These are phyloP conservation scores for Phytophthora chlamydospora DNA, from an alignment of 352 stramenopile species.

Conservation along the genomic window DNA sequence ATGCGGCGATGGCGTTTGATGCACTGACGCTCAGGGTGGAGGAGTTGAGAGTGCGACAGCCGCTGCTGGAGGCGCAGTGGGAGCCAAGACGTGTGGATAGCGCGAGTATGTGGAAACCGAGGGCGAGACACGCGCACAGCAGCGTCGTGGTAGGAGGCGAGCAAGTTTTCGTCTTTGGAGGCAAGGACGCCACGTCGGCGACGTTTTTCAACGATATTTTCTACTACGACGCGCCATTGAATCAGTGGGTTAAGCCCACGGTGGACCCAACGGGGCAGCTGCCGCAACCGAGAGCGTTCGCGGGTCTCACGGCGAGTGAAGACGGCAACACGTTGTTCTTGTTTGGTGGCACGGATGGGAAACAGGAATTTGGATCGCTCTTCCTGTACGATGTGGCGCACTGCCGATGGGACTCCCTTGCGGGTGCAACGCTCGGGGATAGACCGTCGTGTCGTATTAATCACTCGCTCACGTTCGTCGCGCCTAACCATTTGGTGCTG, in stretches of 20 bases:
- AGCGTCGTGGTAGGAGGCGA: constrained; percentile 69
- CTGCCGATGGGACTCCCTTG: constrained; percentile 64
- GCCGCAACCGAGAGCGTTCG: constrained; percentile 56
- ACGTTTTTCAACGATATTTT: constrained; percentile 78
- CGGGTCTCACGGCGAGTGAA: constrained; percentile 50
- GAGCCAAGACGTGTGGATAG: constrained; percentile 35
- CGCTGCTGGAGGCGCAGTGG: constrained; percentile 63
- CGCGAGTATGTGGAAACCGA: constrained; percentile 64
- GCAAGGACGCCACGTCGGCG: constrained; percentile 54
- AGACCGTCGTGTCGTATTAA: constrained; percentile 61
- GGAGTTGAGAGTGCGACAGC: constrained; percentile 61
- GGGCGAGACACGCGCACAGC: constrained; percentile 61
- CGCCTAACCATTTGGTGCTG: constrained; percentile 55
- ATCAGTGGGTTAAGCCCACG: constrained; percentile 57
- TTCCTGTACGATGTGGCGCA: constrained; percentile 60
- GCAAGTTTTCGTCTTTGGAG: constrained; percentile 74
- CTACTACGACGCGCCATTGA: constrained; percentile 68
- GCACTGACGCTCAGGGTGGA: constrained; percentile 61
- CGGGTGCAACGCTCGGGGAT: constrained; percentile 36
- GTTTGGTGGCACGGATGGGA: constrained; percentile 63
- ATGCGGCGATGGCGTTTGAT: constrained; percentile 44
- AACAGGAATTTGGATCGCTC: constrained; percentile 62
- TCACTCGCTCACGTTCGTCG: constrained; percentile 61
- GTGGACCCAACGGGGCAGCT: constrained; percentile 33
- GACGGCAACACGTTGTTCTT: constrained; percentile 65